Evolutionary conservation across 257 asterid genomes (phyloP), one percentile per base, ranked within the genome.

Genomic region (Oldenlandia corymbosa): DNA sequence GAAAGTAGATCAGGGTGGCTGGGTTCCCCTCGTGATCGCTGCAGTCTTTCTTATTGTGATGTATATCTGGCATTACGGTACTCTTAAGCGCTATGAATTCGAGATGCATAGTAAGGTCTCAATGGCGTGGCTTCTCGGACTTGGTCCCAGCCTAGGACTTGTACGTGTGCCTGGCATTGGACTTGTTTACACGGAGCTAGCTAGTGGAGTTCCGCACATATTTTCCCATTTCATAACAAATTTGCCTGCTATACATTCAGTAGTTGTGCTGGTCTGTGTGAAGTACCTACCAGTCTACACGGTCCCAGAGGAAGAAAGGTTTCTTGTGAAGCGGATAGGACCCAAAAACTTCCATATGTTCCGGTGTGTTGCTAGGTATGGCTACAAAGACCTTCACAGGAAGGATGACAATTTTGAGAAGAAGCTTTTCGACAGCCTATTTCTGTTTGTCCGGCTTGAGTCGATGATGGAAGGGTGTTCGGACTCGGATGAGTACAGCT

Each of bases 51-150:
- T 92, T 21, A 8, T 87, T 69, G 84, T 92, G 76, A 92, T 92
- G 99, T 82, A 71, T n/a, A 86, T 84, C 60, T 92, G 97, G 99
- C 99, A 92, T 63, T 92, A 84, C 20, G 97, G 97, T 4, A 84
- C 85, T 0, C 73, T 89, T 9, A 92, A 92, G 68, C 87, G 99
- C 43, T 92, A 92, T 10, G 96, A 85, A 78, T 85, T 87, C 36
- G 97, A 92, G 83, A 75, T 92, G 97, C 96, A 92, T 53, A 92
- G 99, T 80, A 89, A 89, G 80, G 95, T 92, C 52, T 92, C 99
- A 16, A 77, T 92, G 85, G 97, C 91, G 17, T 92, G 99, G 99
- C 83, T 92, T 54, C 78, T 92, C 11, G 99, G 99, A 5, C 91
- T 92, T 0, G 99, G 99, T 17, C 97, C 99, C 37, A 87, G 99